Evolutionary conservation across 202 grass and related monocot genomes (phyloP).

Genomic region (Carex arenaria): DNA sequence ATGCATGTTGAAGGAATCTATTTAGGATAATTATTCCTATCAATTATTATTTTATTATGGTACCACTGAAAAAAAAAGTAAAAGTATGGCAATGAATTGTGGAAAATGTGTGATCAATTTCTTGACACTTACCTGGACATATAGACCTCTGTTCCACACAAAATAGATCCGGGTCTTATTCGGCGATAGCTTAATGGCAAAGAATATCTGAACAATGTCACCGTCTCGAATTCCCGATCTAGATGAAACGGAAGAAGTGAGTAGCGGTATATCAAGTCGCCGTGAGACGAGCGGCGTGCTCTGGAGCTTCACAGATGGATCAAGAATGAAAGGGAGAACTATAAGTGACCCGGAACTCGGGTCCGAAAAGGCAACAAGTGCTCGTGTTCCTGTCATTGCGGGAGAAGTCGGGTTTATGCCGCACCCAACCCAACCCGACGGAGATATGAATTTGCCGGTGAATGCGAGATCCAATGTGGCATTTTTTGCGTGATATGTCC

Average conservation of each 20-base stretch:
- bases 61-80: not conserved
- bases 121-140: conserved; percentile 49
- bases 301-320: conserved; percentile 78
- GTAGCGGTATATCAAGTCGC: conserved; percentile 64
- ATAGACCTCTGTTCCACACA: conserved; percentile 92
- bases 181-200: conserved; percentile 58
- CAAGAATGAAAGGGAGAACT: conserved; percentile 76
- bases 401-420: conserved; percentile 74
- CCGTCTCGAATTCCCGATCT: conserved; percentile 49
- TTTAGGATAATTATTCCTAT: not conserved
- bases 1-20: not conserved
- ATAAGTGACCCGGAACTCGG: conserved; percentile 71
- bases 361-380: conserved; percentile 76
- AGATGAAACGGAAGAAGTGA: conserved; percentile 53
- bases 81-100: not conserved
- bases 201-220: conserved; percentile 58
- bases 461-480: conserved; percentile 89
- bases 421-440: conserved; percentile 93
- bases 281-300: conserved; percentile 60
- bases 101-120: not conserved
- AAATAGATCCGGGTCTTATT: conserved; percentile 77
- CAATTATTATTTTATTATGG: not conserved
- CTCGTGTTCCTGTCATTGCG: conserved; percentile 73
- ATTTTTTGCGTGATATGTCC: conserved; percentile 85
- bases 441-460: conserved; percentile 83